Base-by-base conservation (phyloP, 2,329 filamentous ascomycete genomes). In the Torrubiella hemipterigena region DNA sequence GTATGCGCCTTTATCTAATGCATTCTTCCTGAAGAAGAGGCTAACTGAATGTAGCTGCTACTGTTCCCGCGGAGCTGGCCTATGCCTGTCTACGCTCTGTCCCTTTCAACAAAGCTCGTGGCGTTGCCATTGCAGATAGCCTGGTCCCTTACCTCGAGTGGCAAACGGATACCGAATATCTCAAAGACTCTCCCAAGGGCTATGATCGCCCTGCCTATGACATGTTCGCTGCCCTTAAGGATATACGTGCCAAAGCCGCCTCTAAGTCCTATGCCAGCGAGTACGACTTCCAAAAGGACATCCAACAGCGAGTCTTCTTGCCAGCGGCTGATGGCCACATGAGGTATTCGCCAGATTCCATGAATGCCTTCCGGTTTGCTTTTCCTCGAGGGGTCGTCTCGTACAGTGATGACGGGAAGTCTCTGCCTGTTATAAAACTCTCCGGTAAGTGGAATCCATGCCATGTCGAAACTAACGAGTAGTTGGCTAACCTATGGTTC, bases 281-380 rank as follows among this genome's bases (percentile, higher is more conserved):
- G 42, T 71, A 66, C 43, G 61, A 66, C 7, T 71, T 73, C 39
- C 65, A 73, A 41, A 38, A 54, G 7, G 67, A 69, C 17, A 55
- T 82, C 3, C 66, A 69, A 34, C 50, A 59, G 21, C 50, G 71
- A 7, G 57, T 75, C 21, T 43, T 45, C 21, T 59, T 61, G 16
- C 58, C 57, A 2, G 67, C 70, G 4, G 73, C 81, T 41, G 77
- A 83, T 45, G 73, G 75, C 2, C 78, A 83, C 44, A 74, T 78
- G 30, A 53, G 58, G 3, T 74, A 65, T 43, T 52, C 63, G 11
- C 9, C 23, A 12, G 67, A 69, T 3, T 67, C 73, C 39, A 54
- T 64, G 5, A 63, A 60, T 25, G 59, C 68, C 1, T 73, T 77
- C 27, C n/a, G 19, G 6, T 36, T 16, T 17, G 15, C 6, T 36